Conservation (phyloP, 2,329 filamentous ascomycete genomes). For the Neopestalotiopsis sp. region DNA sequence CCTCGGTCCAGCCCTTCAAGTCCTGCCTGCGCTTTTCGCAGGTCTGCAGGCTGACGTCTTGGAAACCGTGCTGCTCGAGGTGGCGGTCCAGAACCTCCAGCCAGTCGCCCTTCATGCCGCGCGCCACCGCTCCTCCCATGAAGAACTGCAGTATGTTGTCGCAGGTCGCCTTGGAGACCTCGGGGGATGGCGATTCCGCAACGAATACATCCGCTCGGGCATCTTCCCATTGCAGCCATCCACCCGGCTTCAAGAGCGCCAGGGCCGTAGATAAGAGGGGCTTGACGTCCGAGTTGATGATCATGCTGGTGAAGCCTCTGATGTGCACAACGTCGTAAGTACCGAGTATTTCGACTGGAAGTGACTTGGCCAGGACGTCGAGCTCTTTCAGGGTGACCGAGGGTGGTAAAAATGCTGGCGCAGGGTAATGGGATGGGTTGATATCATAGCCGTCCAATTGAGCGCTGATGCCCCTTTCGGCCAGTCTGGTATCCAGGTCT, state of each 20-base stretch:
- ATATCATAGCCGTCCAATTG: conserved; percentile 31
- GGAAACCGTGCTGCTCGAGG: conserved; percentile 22
- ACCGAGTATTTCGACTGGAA: conserved; percentile 25
- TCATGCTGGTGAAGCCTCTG: conserved; percentile 26
- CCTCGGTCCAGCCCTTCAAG: conserved; percentile 33
- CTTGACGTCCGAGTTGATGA: conserved; percentile 22
- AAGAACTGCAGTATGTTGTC: conserved; percentile 24
- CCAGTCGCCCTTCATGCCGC: conserved; percentile 20
- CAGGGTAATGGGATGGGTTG: conserved; percentile 28
- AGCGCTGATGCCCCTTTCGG: conserved; percentile 17
- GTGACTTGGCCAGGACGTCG: conserved; percentile 23
- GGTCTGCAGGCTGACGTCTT: conserved; percentile 15
- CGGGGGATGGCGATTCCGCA: conserved; percentile 18
- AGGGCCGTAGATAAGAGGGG: conserved; percentile 23
- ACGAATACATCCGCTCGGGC: conserved; percentile 21
- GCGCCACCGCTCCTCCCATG: conserved; percentile 15
- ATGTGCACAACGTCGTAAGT: conserved; percentile 31
- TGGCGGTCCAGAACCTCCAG: conserved; percentile 22
- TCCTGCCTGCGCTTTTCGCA: conserved; percentile 22
- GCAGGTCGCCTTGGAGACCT: conserved; percentile 19
- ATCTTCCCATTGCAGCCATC: conserved; percentile 33
- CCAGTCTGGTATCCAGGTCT: conserved; percentile 25
- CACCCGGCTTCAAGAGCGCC: conserved; percentile 30
- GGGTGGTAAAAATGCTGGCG: conserved; percentile 21
- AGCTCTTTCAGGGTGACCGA: conserved; percentile 25